Evolutionary conservation across 768 basidiomycete genomes (phyloP).

Genomic region (Tulasnella sp.): DNA sequence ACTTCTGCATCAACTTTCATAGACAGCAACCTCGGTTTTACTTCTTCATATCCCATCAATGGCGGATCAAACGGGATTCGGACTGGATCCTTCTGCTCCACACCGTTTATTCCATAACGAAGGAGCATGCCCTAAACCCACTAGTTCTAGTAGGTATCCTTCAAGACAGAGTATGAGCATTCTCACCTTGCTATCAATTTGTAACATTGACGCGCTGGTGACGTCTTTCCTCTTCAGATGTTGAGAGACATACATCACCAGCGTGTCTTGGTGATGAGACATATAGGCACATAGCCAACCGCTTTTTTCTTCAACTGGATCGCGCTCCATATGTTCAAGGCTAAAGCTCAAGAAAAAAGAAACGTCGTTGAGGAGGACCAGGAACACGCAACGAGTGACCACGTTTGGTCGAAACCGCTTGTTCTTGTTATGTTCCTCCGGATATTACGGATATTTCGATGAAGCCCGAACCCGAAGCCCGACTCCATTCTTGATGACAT

Average conservation of each 20-base stretch:
- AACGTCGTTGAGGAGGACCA: too few species aligned
- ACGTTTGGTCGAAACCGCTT: background rate
- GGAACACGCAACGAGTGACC: background rate
- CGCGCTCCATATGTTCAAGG: too few species aligned
- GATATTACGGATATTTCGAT: too few species aligned
- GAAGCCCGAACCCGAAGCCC: too few species aligned
- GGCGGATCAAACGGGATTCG: constrained; percentile 56
- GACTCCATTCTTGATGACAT: background rate
- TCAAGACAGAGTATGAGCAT: background rate
- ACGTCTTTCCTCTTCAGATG: constrained; percentile 7
- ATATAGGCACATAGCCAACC: constrained; percentile 73
- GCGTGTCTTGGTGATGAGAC: constrained; percentile 69
- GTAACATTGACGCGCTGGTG: constrained; percentile 8
- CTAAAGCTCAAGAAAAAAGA: too few species aligned
- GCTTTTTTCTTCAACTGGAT: constrained; percentile 64
- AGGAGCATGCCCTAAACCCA: constrained; percentile 51
- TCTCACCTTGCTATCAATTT: background rate
- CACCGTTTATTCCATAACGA: constrained; percentile 41
- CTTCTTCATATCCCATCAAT: constrained; percentile 60
- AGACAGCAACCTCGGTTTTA: constrained; percentile 61
- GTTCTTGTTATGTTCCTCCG: too few species aligned
- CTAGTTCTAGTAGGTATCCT: background rate
- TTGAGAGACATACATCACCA: constrained; percentile 58
- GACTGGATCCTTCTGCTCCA: constrained; percentile 34
- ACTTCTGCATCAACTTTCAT: too few species aligned